A percentile compares a stretch with the other conserved stretches of the same genome.
Conservation (phyloP, 2,329 filamentous ascomycete genomes). For the Colletotrichum sp. region DNA sequence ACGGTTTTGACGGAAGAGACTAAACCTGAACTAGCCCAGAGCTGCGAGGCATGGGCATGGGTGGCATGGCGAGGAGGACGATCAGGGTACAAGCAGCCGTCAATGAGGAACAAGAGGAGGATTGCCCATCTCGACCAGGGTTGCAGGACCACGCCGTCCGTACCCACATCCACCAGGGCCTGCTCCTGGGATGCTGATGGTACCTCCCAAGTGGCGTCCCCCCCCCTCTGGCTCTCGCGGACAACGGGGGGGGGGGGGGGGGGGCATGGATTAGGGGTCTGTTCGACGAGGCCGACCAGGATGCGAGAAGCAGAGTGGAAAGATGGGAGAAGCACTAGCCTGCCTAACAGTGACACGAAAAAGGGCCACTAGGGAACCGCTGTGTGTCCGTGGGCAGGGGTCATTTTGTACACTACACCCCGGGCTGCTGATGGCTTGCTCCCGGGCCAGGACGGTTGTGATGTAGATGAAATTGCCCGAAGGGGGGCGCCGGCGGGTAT, state of each 20-base stretch:
- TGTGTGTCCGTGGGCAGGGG: constrained; percentile 23
- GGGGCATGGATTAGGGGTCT: constrained; percentile 37
- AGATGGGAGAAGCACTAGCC: constrained; percentile 31
- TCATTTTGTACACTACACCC: constrained; percentile 21
- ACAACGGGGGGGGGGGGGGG: neutral
- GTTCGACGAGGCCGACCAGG: constrained; percentile 7
- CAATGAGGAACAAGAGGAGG: constrained; percentile 17
- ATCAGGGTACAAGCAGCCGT: constrained; percentile 27
- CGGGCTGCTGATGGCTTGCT: constrained; percentile 15
- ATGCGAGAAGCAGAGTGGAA: constrained; percentile 30
- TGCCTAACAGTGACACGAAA: constrained; percentile 29
- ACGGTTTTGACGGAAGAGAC: constrained; percentile 38
- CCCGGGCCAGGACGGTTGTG: constrained; percentile 38
- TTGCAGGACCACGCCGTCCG: constrained; percentile 18
- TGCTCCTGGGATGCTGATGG: constrained; percentile 24
- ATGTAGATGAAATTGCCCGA: constrained; percentile 51
- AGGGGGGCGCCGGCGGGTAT: constrained; percentile 29
- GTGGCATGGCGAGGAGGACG: constrained; percentile 35
- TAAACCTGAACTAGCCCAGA: constrained; percentile 43
- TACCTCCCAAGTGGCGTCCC: constrained; percentile 19
- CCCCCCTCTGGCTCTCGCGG: constrained; percentile 3
- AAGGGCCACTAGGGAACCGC: constrained; percentile 26
- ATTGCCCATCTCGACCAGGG: constrained; percentile 19
- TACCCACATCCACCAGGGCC: constrained; percentile 19
- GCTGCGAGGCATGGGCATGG: constrained; percentile 42